Evolutionary conservation across 352 stramenopile species (phyloP).

Genomic region (Phytophthora melonis): DNA sequence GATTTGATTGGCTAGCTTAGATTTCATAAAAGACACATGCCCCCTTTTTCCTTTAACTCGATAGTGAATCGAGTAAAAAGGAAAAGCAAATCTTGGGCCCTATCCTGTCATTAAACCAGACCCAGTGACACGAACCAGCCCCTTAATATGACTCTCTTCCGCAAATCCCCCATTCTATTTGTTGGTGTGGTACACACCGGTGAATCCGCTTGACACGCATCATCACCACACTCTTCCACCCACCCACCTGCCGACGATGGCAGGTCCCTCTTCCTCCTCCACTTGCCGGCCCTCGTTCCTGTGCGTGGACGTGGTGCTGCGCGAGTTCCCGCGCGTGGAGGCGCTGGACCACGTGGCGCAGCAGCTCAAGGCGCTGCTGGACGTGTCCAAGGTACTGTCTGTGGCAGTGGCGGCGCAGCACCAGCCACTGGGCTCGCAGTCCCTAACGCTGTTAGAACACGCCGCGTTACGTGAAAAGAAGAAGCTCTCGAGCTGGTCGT

Average conservation of each 20-base stretch:
- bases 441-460: conserved; percentile 38
- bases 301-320: conserved; percentile 44
- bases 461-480: conserved; percentile 36
- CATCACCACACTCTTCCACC: background rate
- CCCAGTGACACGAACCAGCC: too few species aligned
- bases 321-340: conserved; percentile 27
- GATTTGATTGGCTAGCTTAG: too few species aligned
- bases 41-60: too few species aligned
- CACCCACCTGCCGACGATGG: too few species aligned
- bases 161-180: background rate
- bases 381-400: conserved; percentile 44
- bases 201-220: background rate
- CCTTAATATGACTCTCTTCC: too few species aligned
- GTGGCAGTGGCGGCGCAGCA: conserved; percentile 37
- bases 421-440: conserved; percentile 21
- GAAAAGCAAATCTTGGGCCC: too few species aligned
- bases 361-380: conserved; percentile 40
- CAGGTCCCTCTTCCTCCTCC: background rate
- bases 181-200: background rate
- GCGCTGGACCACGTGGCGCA: conserved; percentile 37
- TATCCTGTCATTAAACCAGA: too few species aligned
- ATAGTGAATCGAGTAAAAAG: too few species aligned
- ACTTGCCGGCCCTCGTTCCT: conserved; percentile 4
- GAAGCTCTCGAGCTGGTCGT: conserved; percentile 46
- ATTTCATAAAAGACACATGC: too few species aligned